Evolutionary conservation across 2,329 filamentous ascomycete species (phyloP).

Genomic region (Taxawa tesnikishii): DNA sequence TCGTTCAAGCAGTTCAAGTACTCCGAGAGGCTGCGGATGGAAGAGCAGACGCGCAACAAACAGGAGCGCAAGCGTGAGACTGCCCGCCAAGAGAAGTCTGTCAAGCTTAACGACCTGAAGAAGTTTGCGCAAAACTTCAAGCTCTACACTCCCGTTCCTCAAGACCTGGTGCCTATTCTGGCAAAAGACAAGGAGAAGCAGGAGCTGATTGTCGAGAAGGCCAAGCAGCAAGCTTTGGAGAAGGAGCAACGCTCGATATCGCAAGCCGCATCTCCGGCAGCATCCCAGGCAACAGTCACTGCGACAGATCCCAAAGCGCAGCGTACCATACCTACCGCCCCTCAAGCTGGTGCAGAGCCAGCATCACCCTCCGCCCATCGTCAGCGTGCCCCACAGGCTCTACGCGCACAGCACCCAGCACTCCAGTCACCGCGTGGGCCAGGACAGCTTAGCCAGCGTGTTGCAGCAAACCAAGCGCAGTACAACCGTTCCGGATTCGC

Average conservation of each 20-base stretch:
- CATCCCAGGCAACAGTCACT: constrained; percentile 7
- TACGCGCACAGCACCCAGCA: not conserved
- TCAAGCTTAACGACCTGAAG: constrained; percentile 87
- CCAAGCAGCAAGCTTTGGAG: constrained; percentile 59
- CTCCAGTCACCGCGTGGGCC: constrained; percentile 4
- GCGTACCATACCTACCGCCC: not conserved
- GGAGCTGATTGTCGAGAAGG: constrained; percentile 81
- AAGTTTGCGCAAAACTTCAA: constrained; percentile 94
- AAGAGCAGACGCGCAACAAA: constrained; percentile 35
- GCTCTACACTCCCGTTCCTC: constrained; percentile 80
- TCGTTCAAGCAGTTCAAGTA: constrained; percentile 54
- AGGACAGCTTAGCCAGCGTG: constrained; percentile 1
- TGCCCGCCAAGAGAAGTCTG: constrained; percentile 64
- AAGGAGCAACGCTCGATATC: constrained; percentile 34
- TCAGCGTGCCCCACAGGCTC: constrained; percentile 3
- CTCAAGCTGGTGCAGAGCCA: constrained; percentile 1
- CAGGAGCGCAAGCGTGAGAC: constrained; percentile 44
- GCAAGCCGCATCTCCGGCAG: constrained; percentile 14
- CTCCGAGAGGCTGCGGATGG: constrained; percentile 46
- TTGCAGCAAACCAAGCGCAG: constrained; percentile 1
- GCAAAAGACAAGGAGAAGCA: constrained; percentile 96
- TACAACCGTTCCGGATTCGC: constrained; percentile 3
- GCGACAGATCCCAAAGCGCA: constrained; percentile 2
- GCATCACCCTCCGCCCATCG: constrained; percentile 3
- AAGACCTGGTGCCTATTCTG: constrained; percentile 84